Evolutionary conservation across 179 eudicot species (phyloP).

Genomic region (Camellia oleifera): DNA sequence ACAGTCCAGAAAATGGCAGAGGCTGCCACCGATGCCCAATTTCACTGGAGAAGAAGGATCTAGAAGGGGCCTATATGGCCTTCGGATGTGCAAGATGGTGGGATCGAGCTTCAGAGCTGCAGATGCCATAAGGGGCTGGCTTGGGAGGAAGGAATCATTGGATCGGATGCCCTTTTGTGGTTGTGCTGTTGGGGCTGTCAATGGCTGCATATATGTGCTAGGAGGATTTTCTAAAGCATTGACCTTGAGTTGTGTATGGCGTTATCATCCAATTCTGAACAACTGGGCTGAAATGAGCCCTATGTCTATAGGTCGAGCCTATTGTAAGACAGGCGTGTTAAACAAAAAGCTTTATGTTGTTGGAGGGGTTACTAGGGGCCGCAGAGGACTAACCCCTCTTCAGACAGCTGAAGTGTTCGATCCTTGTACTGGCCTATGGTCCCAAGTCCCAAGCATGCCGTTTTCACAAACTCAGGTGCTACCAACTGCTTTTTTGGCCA

Average conservation of each 20-base stretch:
- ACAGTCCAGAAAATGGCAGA: constrained; percentile 65
- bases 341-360: constrained; percentile 79
- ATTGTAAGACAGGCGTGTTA: constrained; percentile 75
- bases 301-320: constrained; percentile 74
- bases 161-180: constrained; percentile 70
- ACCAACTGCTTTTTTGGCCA: constrained; percentile 82
- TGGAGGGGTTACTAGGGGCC: constrained; percentile 82
- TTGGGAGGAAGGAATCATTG: constrained; percentile 55
- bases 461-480: constrained; percentile 80
- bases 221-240: constrained; percentile 73
- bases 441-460: constrained; percentile 87
- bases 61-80: constrained; percentile 45
- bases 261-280: constrained; percentile 69
- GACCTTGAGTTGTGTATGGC: constrained; percentile 68
- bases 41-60: constrained; percentile 39
- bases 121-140: constrained; percentile 71
- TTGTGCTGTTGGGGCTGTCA: constrained; percentile 72
- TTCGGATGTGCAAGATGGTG: constrained; percentile 56
- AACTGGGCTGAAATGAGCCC: constrained; percentile 70
- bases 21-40: constrained; percentile 74
- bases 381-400: constrained; percentile 73
- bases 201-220: constrained; percentile 75
- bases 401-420: constrained; percentile 90
- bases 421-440: constrained; percentile 68
- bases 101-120: constrained; percentile 61